Conservation (phyloP, 2,329 filamentous ascomycete species). For the Pseudogymnoascus sp. region DNA sequence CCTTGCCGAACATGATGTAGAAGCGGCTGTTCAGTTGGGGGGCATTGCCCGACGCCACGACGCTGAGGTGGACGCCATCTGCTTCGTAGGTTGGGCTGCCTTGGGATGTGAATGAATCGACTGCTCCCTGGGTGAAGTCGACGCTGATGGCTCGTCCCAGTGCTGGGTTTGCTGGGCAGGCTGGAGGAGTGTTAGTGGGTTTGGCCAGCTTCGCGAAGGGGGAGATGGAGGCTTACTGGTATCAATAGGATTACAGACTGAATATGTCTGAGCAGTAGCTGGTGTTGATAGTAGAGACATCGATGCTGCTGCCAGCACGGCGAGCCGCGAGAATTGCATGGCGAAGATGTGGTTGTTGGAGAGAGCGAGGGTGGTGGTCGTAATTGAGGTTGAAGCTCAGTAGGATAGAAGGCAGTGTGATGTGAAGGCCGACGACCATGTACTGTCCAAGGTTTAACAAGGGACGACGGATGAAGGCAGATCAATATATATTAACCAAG, state of each 20-base stretch:
- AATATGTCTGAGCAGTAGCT: neutral
- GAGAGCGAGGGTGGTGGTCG: neutral
- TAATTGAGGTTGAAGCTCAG: neutral
- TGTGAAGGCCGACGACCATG: neutral
- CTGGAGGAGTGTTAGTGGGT: slow-evolving; percentile 23
- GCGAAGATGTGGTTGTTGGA: neutral
- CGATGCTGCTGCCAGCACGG: neutral
- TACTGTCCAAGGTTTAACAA: neutral
- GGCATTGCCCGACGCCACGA: slow-evolving; percentile 68
- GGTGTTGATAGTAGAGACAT: neutral
- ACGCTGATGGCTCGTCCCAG: slow-evolving; percentile 74
- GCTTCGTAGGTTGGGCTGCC: slow-evolving; percentile 64
- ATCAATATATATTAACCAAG: neutral
- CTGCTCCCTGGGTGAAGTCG: slow-evolving; percentile 71
- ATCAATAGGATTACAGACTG: neutral
- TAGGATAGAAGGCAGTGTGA: neutral
- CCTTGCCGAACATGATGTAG: slow-evolving; percentile 98
- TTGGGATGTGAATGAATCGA: slow-evolving; percentile 67
- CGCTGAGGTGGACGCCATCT: slow-evolving; percentile 74
- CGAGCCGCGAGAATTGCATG: neutral
- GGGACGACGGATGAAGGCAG: neutral
- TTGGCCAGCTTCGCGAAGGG: neutral
- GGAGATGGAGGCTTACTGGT: neutral
- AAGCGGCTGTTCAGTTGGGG: slow-evolving; percentile 83
- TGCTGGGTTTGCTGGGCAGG: slow-evolving; percentile 68